These are phyloP conservation scores for Penicillium sp. DNA, from an alignment of 2,329 filamentous ascomycete genomes.

Conservation along the genomic window DNA sequence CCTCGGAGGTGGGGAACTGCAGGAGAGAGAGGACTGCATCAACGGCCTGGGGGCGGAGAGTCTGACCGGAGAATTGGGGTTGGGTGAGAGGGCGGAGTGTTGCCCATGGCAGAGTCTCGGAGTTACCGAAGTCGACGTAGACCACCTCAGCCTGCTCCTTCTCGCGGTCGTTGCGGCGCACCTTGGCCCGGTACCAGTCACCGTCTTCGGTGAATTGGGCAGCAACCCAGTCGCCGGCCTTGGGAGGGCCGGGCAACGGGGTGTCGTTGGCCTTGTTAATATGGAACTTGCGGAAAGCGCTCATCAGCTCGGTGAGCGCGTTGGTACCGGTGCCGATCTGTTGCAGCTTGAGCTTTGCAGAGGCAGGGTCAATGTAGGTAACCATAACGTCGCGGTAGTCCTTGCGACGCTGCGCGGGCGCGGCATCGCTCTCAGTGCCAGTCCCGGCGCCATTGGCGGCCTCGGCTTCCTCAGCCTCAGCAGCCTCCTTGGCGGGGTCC, in stretches of 20 bases:
- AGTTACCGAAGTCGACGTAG: slow-evolving; percentile 96
- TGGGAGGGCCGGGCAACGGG: slow-evolving; percentile 71
- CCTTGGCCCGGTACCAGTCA: slow-evolving; percentile 90
- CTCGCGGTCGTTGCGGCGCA: slow-evolving; percentile 88
- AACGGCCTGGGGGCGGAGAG: slow-evolving; percentile 79
- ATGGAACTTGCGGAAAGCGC: slow-evolving; percentile 86
- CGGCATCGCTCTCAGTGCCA: slow-evolving; percentile 54
- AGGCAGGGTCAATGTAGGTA: slow-evolving; percentile 76
- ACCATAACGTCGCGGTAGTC: slow-evolving; percentile 95
- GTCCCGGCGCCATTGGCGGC: slow-evolving; percentile 49
- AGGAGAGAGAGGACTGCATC: slow-evolving; percentile 86
- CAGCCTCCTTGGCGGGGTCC: slow-evolving; percentile 81
- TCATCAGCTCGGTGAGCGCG: slow-evolving; percentile 83
- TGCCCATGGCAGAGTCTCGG: slow-evolving; percentile 81
- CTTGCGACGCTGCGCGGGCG: slow-evolving; percentile 59
- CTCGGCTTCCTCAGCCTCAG: slow-evolving; percentile 52
- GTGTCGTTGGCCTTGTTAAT: slow-evolving; percentile 76
- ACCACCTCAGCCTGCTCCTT: slow-evolving; percentile 85
- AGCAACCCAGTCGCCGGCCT: slow-evolving; percentile 86
- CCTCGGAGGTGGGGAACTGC: slow-evolving; percentile 75
- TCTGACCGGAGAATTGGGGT: slow-evolving; percentile 73
- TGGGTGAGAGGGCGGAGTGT: slow-evolving; percentile 77
- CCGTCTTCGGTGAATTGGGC: slow-evolving; percentile 86
- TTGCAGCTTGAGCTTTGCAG: slow-evolving; percentile 83
- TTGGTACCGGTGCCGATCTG: slow-evolving; percentile 83